Conservation (phyloP, 306 rosid species). For the Delonix regia region DNA sequence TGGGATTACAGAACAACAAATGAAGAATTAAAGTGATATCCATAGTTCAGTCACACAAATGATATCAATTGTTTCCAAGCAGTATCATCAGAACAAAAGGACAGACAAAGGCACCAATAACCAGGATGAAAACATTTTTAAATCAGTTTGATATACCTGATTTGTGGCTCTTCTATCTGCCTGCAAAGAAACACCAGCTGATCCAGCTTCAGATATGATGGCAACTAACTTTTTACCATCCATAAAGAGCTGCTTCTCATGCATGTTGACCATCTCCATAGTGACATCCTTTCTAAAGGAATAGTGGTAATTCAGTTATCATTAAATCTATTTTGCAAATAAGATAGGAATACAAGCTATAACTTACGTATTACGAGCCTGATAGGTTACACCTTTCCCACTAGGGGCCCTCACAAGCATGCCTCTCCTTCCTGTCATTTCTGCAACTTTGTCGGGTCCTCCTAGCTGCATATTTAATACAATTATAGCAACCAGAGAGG, state of each 20-base stretch:
- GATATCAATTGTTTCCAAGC: conserved; percentile 21
- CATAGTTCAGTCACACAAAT: background rate
- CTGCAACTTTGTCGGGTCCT: conserved; percentile 97
- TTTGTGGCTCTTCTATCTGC: conserved; percentile 92
- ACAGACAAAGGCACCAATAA: conserved; percentile 15
- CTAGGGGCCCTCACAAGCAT: conserved; percentile 94
- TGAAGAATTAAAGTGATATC: conserved; percentile 25
- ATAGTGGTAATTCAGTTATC: conserved; percentile 25
- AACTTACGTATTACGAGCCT: conserved; percentile 96
- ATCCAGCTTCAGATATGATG: conserved; percentile 98
- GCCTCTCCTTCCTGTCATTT: conserved; percentile 99
- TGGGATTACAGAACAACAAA: conserved; percentile 27
- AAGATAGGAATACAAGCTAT: conserved; percentile 21
- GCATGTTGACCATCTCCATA: conserved; percentile 99
- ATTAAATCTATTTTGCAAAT: conserved; percentile 6
- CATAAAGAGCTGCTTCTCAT: conserved; percentile 98
- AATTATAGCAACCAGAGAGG: conserved; percentile 22
- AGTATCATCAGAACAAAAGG: conserved; percentile 17
- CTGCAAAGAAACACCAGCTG: conserved; percentile 98
- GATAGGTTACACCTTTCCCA: conserved; percentile 97
- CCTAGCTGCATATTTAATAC: conserved; percentile 67
- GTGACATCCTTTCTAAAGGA: conserved; percentile 82
- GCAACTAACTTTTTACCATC: conserved; percentile 94
- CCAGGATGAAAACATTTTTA: conserved; percentile 9
- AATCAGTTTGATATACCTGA: conserved; percentile 61